Base-by-base conservation (phyloP, 805 yeast species). In the Ogataea ganodermae region DNA sequence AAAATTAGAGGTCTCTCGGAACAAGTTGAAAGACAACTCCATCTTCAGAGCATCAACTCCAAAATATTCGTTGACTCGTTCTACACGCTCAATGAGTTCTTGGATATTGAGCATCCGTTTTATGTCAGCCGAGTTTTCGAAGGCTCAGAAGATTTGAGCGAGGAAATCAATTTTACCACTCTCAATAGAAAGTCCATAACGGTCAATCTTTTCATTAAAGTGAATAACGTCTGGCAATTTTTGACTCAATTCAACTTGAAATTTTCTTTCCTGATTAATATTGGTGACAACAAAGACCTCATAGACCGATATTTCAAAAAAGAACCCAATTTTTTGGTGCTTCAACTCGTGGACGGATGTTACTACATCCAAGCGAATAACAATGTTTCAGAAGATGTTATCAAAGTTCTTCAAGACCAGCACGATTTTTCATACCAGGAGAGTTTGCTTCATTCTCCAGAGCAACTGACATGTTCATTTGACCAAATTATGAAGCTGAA, bases 401-500 rank as follows among this genome's bases (percentile, higher is more conserved):
- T 63, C 1, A 36, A 42, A 1, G 10, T 30, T 5, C 37, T 64
- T 10, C 42, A 46, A 31, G 18, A 42, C 6, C 39, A 39, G 14
- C 40, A 52, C 35, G 18, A 22, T 8, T 35, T 26, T 21, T 52
- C 43, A 27, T 7, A 43, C 32, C 12, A 46, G 40, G 14, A 9
- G 46, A 35, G 21, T 23, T 6, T 32, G 21, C 14, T 36, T 32
- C 21, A 49, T 30, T 32, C 32, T 14, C 50, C 56, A 28, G 55
- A 48, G 9, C 61, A 59, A 40, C 39, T 8, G 2, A 61, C 72
- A 1, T 62, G 73, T 44, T 58, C 70, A 0, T 73, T 66, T 51
- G 76, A 72, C 46, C 70, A 68, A 22, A 62, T 71, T 10, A 70
- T 73, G 75, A 72, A 71, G 43, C 44, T 73, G 48, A 70, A 70